phyloP scores from a whole-genome alignment of 2,329 filamentous ascomycete species.

The Trichoderma koningiopsis region DNA sequence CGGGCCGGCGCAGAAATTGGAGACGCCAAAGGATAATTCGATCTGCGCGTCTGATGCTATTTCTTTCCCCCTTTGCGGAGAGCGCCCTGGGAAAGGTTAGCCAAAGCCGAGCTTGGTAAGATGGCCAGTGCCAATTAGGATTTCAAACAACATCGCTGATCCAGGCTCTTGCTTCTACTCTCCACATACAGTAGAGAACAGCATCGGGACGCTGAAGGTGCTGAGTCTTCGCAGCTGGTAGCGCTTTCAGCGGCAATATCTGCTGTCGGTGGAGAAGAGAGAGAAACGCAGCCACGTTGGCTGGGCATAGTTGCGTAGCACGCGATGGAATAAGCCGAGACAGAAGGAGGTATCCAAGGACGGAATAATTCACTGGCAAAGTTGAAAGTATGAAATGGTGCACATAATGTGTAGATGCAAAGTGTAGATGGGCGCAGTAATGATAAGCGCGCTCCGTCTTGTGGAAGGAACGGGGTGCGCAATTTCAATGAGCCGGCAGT shows the following conservation, averaged over 20 bases:
- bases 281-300: neutral
- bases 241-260: neutral
- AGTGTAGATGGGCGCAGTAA: neutral
- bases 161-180: neutral
- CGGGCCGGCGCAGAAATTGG: constrained; percentile 10
- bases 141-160: neutral
- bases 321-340: neutral
- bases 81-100: neutral
- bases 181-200: too few relatives aligned
- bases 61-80: neutral
- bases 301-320: neutral
- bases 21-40: neutral
- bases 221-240: neutral
- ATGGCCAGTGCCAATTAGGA: neutral
- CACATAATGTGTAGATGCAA: neutral
- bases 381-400: neutral
- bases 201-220: neutral
- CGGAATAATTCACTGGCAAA: neutral
- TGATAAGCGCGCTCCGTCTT: neutral
- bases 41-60: neutral
- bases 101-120: neutral
- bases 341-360: neutral
- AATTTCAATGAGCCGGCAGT: neutral
- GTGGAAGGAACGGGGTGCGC: neutral
- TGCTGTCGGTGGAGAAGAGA: neutral